Evolutionary conservation across 2,329 filamentous ascomycete species (phyloP), one percentile per base, ranked within the genome.

Genomic region (Hypomyces rosellus): DNA sequence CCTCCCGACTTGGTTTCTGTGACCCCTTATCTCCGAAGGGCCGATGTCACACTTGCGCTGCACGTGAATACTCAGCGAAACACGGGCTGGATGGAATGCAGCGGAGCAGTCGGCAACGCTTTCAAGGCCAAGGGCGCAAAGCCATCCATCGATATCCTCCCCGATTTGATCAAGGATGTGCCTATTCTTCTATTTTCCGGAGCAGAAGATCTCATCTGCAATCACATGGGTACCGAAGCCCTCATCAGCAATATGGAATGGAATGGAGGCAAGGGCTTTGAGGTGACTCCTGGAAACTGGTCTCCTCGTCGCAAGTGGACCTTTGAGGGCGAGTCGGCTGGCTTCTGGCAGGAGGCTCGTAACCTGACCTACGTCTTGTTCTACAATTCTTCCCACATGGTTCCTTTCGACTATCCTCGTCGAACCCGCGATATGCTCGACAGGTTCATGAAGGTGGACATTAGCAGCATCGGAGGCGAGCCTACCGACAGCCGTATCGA

Each of bases 321-420:
- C 1, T 96, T 97, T 58, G 93, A 97, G 68, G 88, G 85, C 54
- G 81, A 96, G 59, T 73, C 82, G 1, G 91, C 91, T 3, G 93
- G 93, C 20, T 89, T 95, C 63, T 99, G 92, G 76, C 95, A 99
- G 69, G 82, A 90, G 65, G 92, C 93, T 2, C 84, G 95, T 57
- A 99, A 99, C 69, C 72, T 99, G 54, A 96, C 93, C 1, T 99
- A 99, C 64, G 85, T 99, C 33, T 77, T 95, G 38, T 96, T 97
- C 71, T 89, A 95, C 74, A 95, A 99, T 67, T 84, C 89, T 14
- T 95, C 88, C 45, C 93, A 99, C 69, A 99, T 99, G 93, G 93
- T 99, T 1, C 95, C 93, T 1, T 97, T 93, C 63, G 92, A 99
- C 68, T 88, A 87, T 60, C 85, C 92, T 1, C 84, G 89, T 44